Evolutionary conservation across 345 rosid genomes (phyloP).

Genomic region (Boechera stricta): DNA sequence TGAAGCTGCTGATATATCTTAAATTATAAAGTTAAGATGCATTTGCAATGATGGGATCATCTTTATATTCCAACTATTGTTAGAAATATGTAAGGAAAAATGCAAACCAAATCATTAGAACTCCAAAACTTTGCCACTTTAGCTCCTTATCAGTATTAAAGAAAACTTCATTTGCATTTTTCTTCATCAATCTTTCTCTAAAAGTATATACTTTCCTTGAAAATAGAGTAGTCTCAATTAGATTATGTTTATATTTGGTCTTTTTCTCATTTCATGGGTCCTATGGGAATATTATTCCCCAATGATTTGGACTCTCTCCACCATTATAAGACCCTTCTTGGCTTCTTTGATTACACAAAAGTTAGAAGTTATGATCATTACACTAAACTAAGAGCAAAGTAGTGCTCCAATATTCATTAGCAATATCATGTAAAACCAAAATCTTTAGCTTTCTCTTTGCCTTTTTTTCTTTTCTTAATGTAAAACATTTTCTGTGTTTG

Average conservation of each 20-base stretch:
- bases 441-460: constrained; percentile 20
- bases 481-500: constrained; percentile 2
- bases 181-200: constrained; percentile 38
- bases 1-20: constrained; percentile 19
- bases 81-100: constrained; percentile 43
- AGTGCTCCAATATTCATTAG: constrained; percentile 36
- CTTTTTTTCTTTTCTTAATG: not conserved
- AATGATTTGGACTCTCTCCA: constrained; percentile 49
- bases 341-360: constrained; percentile 40
- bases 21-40: constrained; percentile 3
- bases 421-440: constrained; percentile 35
- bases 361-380: constrained; percentile 38
- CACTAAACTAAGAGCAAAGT: constrained; percentile 39
- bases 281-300: constrained; percentile 45
- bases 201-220: constrained; percentile 48
- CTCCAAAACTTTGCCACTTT: constrained; percentile 45
- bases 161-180: constrained; percentile 36
- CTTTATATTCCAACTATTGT: constrained; percentile 36
- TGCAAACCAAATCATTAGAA: constrained; percentile 47
- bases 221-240: constrained; percentile 45
- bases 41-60: constrained; percentile 34
- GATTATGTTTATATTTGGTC: constrained; percentile 33
- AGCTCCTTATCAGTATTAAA: constrained; percentile 34
- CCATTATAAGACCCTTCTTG: constrained; percentile 18
- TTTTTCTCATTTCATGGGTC: constrained; percentile 37